These are phyloP conservation scores for Orbilia javanica DNA, from an alignment of 2,329 filamentous ascomycete species.

Conservation along the genomic window DNA sequence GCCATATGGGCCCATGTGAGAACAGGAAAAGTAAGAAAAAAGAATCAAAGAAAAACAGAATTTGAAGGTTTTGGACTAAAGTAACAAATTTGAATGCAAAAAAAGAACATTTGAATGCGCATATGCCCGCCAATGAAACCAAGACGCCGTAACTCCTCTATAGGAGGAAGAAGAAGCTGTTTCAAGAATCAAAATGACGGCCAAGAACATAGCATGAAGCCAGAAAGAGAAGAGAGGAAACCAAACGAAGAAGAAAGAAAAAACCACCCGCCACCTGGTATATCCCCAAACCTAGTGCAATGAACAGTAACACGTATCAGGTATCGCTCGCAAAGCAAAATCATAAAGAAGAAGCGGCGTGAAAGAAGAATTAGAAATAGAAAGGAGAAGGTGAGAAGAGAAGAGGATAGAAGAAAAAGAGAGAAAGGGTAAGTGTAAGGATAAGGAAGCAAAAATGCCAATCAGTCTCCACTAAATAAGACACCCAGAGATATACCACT, in stretches of 20 bases:
- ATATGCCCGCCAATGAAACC: constrained; percentile 13
- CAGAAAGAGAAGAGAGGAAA: not conserved
- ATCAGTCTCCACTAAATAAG: not conserved
- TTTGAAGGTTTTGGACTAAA: too few species aligned
- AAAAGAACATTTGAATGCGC: not conserved
- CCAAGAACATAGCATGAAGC: not conserved
- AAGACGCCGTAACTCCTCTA: constrained; percentile 28
- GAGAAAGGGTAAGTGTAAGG: not conserved
- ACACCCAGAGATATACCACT: not conserved
- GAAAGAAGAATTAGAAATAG: not conserved
- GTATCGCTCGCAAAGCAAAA: constrained; percentile 9
- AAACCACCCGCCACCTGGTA: constrained; percentile 15
- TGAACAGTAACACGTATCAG: constrained; percentile 2
- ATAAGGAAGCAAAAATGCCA: not conserved
- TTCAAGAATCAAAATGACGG: constrained; percentile 12
- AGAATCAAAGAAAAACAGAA: not conserved
- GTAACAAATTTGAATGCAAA: not conserved
- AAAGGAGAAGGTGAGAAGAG: not conserved
- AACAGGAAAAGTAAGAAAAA: not conserved
- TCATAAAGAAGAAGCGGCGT: not conserved
- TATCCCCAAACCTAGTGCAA: constrained; percentile 12
- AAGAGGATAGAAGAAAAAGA: not conserved
- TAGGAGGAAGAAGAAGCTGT: constrained; percentile 10
- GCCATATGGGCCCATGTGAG: not conserved
- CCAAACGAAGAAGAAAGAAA: not conserved